Conservation (phyloP, 2,329 filamentous ascomycete genomes). For the Alternaria rosae region DNA sequence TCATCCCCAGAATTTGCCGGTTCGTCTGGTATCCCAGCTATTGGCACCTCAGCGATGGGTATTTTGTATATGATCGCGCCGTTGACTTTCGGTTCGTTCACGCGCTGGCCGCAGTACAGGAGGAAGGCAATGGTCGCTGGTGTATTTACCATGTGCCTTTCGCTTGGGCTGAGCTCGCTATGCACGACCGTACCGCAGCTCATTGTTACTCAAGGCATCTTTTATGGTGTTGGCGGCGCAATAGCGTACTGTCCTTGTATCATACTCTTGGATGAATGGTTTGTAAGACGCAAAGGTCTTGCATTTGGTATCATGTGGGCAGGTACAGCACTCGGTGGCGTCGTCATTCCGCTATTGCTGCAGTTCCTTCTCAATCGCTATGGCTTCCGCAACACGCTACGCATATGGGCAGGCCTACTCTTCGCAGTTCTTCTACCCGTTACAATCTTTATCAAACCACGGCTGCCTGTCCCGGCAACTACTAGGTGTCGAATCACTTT, state of each 20-base stretch:
- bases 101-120: conserved; percentile 43
- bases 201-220: conserved; percentile 66
- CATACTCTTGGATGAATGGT: conserved; percentile 69
- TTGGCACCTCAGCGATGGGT: conserved; percentile 70
- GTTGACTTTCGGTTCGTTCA: conserved; percentile 47
- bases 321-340: conserved; percentile 53
- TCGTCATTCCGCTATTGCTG: conserved; percentile 54
- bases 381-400: conserved; percentile 53
- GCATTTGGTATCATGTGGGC: conserved; percentile 70
- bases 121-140: conserved; percentile 45
- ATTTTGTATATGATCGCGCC: conserved; percentile 56
- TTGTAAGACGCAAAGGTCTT: conserved; percentile 64
- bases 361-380: conserved; percentile 49
- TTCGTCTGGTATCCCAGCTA: conserved; percentile 63
- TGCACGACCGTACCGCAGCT: conserved; percentile 62
- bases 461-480: conserved; percentile 35
- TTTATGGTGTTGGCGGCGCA: conserved; percentile 66
- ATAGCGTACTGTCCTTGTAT: conserved; percentile 65
- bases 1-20: conserved; percentile 65
- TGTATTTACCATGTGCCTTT: conserved; percentile 45
- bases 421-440: conserved; percentile 44
- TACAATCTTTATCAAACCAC: conserved; percentile 42
- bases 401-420: conserved; percentile 48
- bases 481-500: conserved; percentile 33
- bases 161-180: conserved; percentile 57